Evolutionary conservation across 73 alveolate species (phyloP).

Genomic region (Durusdinium trenchii): DNA sequence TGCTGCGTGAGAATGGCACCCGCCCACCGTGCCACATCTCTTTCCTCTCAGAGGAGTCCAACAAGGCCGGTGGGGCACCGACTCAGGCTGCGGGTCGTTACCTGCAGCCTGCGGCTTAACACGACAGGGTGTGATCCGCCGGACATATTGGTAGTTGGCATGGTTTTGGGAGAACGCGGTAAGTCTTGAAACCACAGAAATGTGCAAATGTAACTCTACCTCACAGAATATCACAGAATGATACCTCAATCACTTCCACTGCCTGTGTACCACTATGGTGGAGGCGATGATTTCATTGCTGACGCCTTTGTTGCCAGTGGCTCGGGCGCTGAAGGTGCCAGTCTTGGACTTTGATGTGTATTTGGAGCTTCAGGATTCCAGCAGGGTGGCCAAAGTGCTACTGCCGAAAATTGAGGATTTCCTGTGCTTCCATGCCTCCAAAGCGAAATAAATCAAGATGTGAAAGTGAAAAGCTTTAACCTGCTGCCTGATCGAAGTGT

Average conservation of each 20-base stretch:
- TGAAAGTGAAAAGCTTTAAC: not conserved
- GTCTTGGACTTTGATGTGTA: conserved; percentile 62
- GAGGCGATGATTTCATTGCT: conserved; percentile 63
- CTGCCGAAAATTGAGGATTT: conserved; percentile 56
- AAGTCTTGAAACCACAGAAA: too few species aligned
- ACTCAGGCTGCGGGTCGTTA: too few species aligned
- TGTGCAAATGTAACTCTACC: too few species aligned
- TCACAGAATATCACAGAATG: too few species aligned
- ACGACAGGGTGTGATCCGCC: not conserved
- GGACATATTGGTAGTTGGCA: not conserved
- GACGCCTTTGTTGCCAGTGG: conserved; percentile 65
- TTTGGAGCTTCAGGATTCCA: conserved; percentile 27
- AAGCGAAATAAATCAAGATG: not conserved
- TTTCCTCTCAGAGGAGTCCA: conserved; percentile 61
- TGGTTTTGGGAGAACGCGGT: not conserved
- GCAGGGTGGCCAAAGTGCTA: conserved; percentile 22
- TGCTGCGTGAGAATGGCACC: not conserved
- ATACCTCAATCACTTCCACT: too few species aligned
- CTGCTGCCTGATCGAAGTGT: not conserved
- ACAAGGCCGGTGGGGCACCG: conserved; percentile 8
- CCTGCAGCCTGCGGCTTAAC: not conserved
- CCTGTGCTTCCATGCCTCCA: conserved; percentile 17
- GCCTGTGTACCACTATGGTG: too few species aligned
- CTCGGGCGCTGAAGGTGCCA: conserved; percentile 43
- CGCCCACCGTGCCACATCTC: conserved; percentile 65